Base-by-base conservation (phyloP, 352 stramenopile genomes). In the Pythium phragmitis region DNA sequence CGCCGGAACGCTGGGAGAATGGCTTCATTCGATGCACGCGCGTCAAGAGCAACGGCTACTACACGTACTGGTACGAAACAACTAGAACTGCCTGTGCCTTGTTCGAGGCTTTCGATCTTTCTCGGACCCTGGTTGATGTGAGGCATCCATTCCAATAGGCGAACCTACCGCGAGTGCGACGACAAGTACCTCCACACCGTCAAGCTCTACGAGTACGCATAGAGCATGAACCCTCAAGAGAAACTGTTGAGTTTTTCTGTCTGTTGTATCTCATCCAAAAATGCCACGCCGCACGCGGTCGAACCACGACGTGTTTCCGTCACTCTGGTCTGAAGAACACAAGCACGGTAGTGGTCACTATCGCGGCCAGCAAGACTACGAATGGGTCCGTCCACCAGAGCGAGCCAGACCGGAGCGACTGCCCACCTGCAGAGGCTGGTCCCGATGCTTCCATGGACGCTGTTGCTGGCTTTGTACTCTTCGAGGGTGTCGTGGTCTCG, bases 31-130 rank as follows among this genome's bases (percentile, higher is more conserved):
- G 81, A 14, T 93, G 82, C 72, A 93, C 84, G 8, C 79, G 84
- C 39, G 84, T 91, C 43, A 91, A 93, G 61, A 85, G 75, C 65
- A 93, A 89, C 52, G 82, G 84, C 17, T 93, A 89, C 67, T 93
- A 89, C 65, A 92, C 84, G 1, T 93, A 93, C 62, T 93, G 85
- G 82, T 85, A 60, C 19, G 62, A 64, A 28, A 47, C 7, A 19
- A 34, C 9, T 13, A 47, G 12, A 36, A 34, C 9, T 13, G 14
- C 14, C 17, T n/a, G 4, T 17, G 39, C 16, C 16, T 46, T 21
- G 16, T 12, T 46, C 4, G 13, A 19, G 39, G 5, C 17, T 21
- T 46, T 17, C 4, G 39, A 19, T 46, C 9, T 46, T 12, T 17
- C 39, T 14, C 16, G 8, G 39, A 12, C 4, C 16, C 39, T 45